Percentiles rank a stretch among this genome's conserved stretches.
These are phyloP conservation scores for Alternaria conjuncta DNA, from an alignment of 2,329 filamentous ascomycete genomes.

Conservation along the genomic window DNA sequence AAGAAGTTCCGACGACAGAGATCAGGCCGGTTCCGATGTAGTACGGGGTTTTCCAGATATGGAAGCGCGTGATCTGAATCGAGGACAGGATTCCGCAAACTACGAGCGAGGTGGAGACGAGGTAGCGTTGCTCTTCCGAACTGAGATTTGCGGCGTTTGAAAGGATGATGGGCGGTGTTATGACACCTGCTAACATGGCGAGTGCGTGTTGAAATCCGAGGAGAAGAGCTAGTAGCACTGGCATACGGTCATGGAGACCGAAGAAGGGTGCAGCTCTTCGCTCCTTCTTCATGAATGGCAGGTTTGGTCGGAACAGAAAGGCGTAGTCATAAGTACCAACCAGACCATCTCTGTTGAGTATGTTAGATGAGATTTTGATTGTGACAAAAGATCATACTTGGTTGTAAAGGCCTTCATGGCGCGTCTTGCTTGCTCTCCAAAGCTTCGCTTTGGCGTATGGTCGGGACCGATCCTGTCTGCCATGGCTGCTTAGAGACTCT, in stretches of 20 bases:
- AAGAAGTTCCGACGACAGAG: slow-evolving; percentile 80
- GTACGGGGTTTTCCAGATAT: slow-evolving; percentile 74
- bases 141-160: slow-evolving; percentile 69
- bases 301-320: slow-evolving; percentile 80
- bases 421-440: slow-evolving; percentile 50
- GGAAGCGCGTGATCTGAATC: slow-evolving; percentile 77
- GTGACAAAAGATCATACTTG: slow-evolving; percentile 43
- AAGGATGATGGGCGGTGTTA: slow-evolving; percentile 80
- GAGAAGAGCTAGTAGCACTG: slow-evolving; percentile 73
- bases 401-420: slow-evolving; percentile 57
- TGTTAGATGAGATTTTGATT: background rate
- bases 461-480: slow-evolving; percentile 55
- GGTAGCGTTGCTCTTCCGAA: slow-evolving; percentile 70
- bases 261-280: slow-evolving; percentile 76
- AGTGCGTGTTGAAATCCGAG: slow-evolving; percentile 81
- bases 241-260: slow-evolving; percentile 80
- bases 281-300: slow-evolving; percentile 78
- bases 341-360: slow-evolving; percentile 67
- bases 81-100: slow-evolving; percentile 77
- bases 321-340: slow-evolving; percentile 89
- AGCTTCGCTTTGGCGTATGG: slow-evolving; percentile 48
- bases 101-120: slow-evolving; percentile 79
- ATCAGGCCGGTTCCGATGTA: slow-evolving; percentile 72
- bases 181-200: slow-evolving; percentile 72
- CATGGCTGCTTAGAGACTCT: slow-evolving; percentile 11